Evolutionary conservation across 106 monocot genomes (phyloP), one percentile per base, ranked within the genome.

Genomic region (Agapanthus africanus): DNA sequence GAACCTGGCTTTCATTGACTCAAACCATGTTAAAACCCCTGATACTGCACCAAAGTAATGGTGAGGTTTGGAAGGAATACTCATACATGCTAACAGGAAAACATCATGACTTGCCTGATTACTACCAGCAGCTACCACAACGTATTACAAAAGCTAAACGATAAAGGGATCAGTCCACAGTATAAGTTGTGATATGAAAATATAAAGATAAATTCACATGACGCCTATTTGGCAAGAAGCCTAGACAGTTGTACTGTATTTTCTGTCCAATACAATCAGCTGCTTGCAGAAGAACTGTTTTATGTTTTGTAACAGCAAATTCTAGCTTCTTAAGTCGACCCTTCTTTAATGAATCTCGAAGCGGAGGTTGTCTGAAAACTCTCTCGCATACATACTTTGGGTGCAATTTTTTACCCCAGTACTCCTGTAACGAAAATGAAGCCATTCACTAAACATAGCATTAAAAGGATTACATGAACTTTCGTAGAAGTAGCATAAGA

Each of bases 341-440:
- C 32, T 73, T 81, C 74, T 82, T 97, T 70, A 91, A 72, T 38
- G 95, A 91, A 34, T 83, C 81, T 21, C 69, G 70, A 18, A 97
- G 59, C 2, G 91, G 79, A 68, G 81, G 83, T 70, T 97, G 95
- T 50, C 95, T 83, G 56, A 83, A 97, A 49, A 97, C 95, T 70
- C 78, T 88, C 71, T 97, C 91, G 42, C 84, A 86, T 23, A 97
- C 95, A 84, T 86, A 72, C 71, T 97, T 86, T 21, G 95, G 95
- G 37, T 97, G 95, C 54, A 88, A 76, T 70, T 91, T 88, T 74
- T 97, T 97, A 74, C 95, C 91, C 95, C 95, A 97, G 73, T 97
- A 88, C 78, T 91, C 91, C 95, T 95, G 79, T 34, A 68, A 73
- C 25, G 9, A 47, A 28, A 64, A 16, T 59, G 61, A 61, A 61